Evolutionary conservation across 106 monocot genomes (phyloP).

Genomic region (Xerophyta viscosa): DNA sequence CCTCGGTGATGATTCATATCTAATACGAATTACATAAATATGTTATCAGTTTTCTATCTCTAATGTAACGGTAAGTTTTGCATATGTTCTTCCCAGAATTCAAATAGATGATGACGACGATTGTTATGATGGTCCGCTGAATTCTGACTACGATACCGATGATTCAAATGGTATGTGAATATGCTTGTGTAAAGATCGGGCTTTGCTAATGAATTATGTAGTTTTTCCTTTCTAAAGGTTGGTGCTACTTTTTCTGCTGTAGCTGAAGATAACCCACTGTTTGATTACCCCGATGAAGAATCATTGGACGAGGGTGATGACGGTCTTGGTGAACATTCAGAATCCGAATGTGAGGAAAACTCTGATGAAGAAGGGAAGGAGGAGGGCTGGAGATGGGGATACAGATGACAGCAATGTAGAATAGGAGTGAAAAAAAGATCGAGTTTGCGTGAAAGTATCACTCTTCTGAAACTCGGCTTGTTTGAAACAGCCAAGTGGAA

Average conservation of each 20-base stretch:
- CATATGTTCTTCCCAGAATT: slow-evolving; percentile 21
- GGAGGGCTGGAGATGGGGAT: too few species aligned
- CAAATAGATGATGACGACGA: slow-evolving; percentile 57
- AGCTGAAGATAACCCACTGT: slow-evolving; percentile 62
- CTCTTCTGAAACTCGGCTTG: too few species aligned
- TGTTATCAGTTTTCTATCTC: neutral
- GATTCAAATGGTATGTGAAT: slow-evolving; percentile 73
- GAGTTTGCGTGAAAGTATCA: too few species aligned
- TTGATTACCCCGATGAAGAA: slow-evolving; percentile 86
- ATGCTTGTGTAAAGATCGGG: neutral
- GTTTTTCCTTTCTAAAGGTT: too few species aligned
- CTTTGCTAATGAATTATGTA: too few species aligned
- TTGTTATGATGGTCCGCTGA: slow-evolving; percentile 28
- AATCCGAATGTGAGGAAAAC: too few species aligned
- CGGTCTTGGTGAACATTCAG: slow-evolving; percentile 6
- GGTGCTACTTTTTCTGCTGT: neutral
- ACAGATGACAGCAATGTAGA: too few species aligned
- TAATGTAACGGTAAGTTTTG: neutral
- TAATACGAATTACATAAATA: neutral
- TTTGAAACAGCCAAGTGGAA: too few species aligned
- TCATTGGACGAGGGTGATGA: slow-evolving; percentile 22
- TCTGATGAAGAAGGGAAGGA: too few species aligned
- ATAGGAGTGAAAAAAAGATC: too few species aligned
- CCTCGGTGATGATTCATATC: slow-evolving; percentile 37
- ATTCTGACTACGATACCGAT: slow-evolving; percentile 61